phyloP scores from a whole-genome alignment of 345 rosid genomes.

The Lepidium aucheri region DNA sequence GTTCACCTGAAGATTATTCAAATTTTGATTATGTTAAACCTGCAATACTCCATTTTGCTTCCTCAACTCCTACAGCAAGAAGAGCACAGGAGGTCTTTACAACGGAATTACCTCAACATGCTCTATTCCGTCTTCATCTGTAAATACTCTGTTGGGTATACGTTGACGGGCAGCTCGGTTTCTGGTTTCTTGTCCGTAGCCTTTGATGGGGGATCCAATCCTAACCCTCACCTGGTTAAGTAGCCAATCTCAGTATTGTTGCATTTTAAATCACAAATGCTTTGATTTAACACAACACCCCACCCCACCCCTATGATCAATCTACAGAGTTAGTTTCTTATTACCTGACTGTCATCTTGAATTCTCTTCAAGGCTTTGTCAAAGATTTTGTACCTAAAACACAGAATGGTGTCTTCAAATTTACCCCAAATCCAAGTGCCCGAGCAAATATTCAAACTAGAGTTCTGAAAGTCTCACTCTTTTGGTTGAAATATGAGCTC shows the following conservation, averaged over 20 bases:
- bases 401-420: constrained; percentile 2
- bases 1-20: constrained; percentile 40
- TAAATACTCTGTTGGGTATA: constrained; percentile 64
- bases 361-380: constrained; percentile 82
- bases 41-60: background rate
- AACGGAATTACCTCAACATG: constrained; percentile 62
- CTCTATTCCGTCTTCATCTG: constrained; percentile 95
- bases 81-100: background rate
- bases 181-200: constrained; percentile 93
- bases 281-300: background rate
- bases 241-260: background rate
- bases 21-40: background rate
- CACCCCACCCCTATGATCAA: constrained; percentile 8
- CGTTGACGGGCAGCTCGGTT: constrained; percentile 97
- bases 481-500: constrained; percentile 93
- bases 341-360: constrained; percentile 89
- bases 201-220: constrained; percentile 94
- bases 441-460: constrained; percentile 2
- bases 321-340: background rate
- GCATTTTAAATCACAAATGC: background rate
- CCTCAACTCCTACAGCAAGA: background rate
- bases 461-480: constrained; percentile 47
- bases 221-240: constrained; percentile 71
- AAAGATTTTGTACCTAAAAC: constrained; percentile 70
- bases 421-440: background rate